These are phyloP conservation scores for Neurospora intermedia DNA, from an alignment of 495 filamentous ascomycete species.

Conservation along the genomic window DNA sequence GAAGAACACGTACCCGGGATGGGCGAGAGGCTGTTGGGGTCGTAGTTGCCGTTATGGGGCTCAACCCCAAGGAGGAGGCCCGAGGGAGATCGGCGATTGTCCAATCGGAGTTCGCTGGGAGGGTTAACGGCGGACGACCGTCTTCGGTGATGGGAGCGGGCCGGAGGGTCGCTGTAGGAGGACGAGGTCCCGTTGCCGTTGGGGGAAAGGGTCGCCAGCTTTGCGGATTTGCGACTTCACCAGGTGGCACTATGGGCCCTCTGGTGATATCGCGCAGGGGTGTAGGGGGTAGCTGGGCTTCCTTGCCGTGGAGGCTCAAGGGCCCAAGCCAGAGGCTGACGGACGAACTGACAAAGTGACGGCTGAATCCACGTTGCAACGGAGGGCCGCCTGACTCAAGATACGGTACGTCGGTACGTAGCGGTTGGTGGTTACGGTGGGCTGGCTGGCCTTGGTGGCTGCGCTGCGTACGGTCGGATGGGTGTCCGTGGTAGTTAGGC, in stretches of 20 bases:
- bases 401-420: background rate
- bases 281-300: background rate
- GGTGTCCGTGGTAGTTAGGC: background rate
- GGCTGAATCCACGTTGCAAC: background rate
- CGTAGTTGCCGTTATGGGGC: slow-evolving; percentile 30
- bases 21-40: slow-evolving; percentile 26
- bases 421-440: background rate
- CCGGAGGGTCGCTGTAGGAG: slow-evolving; percentile 32
- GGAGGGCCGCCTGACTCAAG: background rate
- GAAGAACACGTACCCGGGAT: slow-evolving; percentile 30
- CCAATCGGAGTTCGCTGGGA: slow-evolving; percentile 21
- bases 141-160: slow-evolving; percentile 30
- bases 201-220: slow-evolving; percentile 30
- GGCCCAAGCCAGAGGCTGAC: background rate
- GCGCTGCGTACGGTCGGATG: background rate
- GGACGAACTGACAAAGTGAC: background rate
- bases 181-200: slow-evolving; percentile 27
- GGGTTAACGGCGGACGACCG: slow-evolving; percentile 23
- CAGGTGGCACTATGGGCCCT: slow-evolving; percentile 7
- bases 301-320: background rate
- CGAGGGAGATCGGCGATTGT: slow-evolving; percentile 18
- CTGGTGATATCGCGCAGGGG: background rate
- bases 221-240: slow-evolving; percentile 8
- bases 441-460: background rate
- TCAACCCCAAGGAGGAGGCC: slow-evolving; percentile 27